These are phyloP conservation scores for Xylaria sp. DNA, from an alignment of 2,329 filamentous ascomycete species.

Conservation along the genomic window DNA sequence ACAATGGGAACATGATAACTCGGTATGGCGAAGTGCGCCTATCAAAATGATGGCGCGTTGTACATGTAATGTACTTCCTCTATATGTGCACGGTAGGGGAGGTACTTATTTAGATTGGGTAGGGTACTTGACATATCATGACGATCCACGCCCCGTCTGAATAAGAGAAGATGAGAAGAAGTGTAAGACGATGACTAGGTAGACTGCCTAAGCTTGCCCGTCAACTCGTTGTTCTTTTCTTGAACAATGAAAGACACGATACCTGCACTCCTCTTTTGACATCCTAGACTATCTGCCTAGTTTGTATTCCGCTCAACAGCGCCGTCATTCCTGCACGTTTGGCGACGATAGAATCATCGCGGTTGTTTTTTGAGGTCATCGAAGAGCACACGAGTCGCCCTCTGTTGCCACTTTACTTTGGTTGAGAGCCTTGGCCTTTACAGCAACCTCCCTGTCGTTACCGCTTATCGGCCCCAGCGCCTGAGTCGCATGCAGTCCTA, in stretches of 20 bases:
- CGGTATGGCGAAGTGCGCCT: too few species aligned
- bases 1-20: not conserved
- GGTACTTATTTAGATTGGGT: not conserved
- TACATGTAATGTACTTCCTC: not conserved
- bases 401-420: not conserved
- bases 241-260: not conserved
- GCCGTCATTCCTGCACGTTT: not conserved
- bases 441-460: not conserved
- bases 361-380: not conserved
- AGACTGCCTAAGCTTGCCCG: too few species aligned
- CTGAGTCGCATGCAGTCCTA: not conserved
- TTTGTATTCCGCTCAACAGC: not conserved
- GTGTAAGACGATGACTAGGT: conserved; percentile 5
- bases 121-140: conserved; percentile 13
- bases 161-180: not conserved
- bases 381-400: conserved; percentile 14
- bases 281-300: not conserved
- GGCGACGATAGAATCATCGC: not conserved
- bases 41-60: not conserved
- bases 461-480: not conserved
- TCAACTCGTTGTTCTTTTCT: conserved; percentile 9
- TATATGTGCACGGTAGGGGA: too few species aligned
- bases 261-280: too few species aligned
- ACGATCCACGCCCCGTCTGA: not conserved
- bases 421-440: not conserved